Evolutionary conservation across 768 basidiomycete species (phyloP), one percentile per base, ranked within the genome.

Genomic region (Tulasnella sp.): DNA sequence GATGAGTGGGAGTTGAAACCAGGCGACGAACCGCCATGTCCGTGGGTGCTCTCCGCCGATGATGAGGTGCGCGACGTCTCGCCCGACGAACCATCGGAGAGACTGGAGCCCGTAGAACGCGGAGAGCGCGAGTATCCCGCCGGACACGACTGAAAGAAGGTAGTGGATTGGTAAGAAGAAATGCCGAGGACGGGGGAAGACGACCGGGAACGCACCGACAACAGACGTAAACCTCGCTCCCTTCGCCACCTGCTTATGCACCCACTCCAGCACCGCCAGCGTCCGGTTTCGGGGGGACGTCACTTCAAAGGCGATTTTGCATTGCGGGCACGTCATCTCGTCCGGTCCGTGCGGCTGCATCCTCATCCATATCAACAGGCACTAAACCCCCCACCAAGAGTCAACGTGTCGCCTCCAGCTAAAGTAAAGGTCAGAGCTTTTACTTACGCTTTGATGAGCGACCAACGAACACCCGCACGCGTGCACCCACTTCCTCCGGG

Each of bases 391-490:
- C 16, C 26, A n/a, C 17, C 34, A 8, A 32, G 22, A 40, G 37
- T 9, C 39, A 5, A 42, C n/a, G 29, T 36, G 32, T 37, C 35
- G 35, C 32, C 37, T n/a, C n/a, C 6, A 44, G 4, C 39, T 26
- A 8, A n/a, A n/a, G n/a, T n/a, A 37, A 6, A 7, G 36, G 11
- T 6, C 14, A 37, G 22, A 47, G 16, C 11, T 9, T 19, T 32
- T 8, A 16, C 69, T 35, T 63, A 72, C 71, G 37, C 22, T 40
- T 39, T 72, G 59, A 64, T 72, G 71, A n/a, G 62, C 59, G 11
- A 72, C 71, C 35, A 72, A 44, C n/a, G 71, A 66, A 32, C 71
- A 72, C 16, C 39, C 62, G 62, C 71, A 72, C 19, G 71, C 39
- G 40, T 72, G 71, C 0, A 72, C 62, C 71, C 71, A 72, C 11